phyloP scores from a whole-genome alignment of 2,329 filamentous ascomycete genomes.

The Phaeosphaeriaceae sp. region DNA sequence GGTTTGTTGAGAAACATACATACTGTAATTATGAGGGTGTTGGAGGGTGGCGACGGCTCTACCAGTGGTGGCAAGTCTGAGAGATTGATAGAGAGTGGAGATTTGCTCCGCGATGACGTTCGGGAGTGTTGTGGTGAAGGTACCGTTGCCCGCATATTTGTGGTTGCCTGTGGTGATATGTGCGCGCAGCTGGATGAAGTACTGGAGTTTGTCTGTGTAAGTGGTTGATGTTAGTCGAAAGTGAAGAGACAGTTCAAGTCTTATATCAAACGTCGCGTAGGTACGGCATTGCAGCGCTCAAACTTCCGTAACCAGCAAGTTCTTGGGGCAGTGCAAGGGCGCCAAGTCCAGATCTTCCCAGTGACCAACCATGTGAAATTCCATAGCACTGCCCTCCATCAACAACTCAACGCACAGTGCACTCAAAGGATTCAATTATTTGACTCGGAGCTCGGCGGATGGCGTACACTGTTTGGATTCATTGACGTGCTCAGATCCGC shows the following conservation, averaged over 20 bases:
- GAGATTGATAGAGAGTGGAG: slow-evolving; percentile 73
- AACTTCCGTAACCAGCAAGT: slow-evolving; percentile 30
- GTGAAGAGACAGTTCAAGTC: slow-evolving; percentile 20
- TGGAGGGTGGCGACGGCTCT: slow-evolving; percentile 76
- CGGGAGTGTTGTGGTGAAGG: slow-evolving; percentile 44
- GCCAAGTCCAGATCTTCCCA: slow-evolving; percentile 23
- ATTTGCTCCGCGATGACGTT: slow-evolving; percentile 45
- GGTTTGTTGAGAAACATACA: slow-evolving; percentile 13
- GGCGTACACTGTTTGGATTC: slow-evolving; percentile 17
- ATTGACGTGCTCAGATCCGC: slow-evolving; percentile 17
- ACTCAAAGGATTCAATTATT: slow-evolving; percentile 4
- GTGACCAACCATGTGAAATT: slow-evolving; percentile 21
- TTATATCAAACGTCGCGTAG: slow-evolving; percentile 33
- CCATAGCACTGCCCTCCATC: slow-evolving; percentile 34
- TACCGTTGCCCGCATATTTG: slow-evolving; percentile 38
- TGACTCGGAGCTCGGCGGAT: slow-evolving; percentile 28
- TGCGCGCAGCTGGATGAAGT: slow-evolving; percentile 11
- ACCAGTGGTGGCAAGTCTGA: slow-evolving; percentile 72
- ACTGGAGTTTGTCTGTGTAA: slow-evolving; percentile 11
- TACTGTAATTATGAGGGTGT: slow-evolving; percentile 81
- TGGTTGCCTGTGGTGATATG: slow-evolving; percentile 15
- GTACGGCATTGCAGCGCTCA: slow-evolving; percentile 19
- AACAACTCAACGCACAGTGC: slow-evolving; percentile 28
- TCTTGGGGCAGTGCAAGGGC: slow-evolving; percentile 16
- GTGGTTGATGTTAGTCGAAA: slow-evolving; percentile 21